A percentile compares a stretch with the other conserved stretches of the same genome.
phyloP scores from a whole-genome alignment of 352 stramenopile genomes.

The Globisporangium polare region DNA sequence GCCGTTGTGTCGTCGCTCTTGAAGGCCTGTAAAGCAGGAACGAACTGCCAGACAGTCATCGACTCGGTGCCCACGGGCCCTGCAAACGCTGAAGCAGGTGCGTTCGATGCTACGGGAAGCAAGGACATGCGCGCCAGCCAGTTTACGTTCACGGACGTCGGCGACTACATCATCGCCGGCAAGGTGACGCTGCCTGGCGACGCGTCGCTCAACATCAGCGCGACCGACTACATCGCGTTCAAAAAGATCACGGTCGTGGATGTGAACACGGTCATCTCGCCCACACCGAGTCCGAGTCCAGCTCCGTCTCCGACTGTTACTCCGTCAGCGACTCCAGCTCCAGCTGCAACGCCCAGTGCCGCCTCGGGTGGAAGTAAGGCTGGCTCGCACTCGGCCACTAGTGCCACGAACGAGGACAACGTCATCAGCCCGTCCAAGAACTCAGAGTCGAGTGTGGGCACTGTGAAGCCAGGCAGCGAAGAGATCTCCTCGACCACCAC shows the following conservation, averaged over 20 bases:
- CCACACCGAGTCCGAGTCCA: constrained; percentile 14
- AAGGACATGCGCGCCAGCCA: constrained; percentile 44
- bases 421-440: background rate
- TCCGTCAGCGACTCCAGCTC: constrained; percentile 13
- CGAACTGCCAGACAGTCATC: constrained; percentile 57
- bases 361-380: background rate
- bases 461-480: constrained; percentile 8
- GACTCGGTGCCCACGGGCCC: constrained; percentile 31
- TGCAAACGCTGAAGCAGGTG: constrained; percentile 28
- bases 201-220: constrained; percentile 36
- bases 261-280: constrained; percentile 30
- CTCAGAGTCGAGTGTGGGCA: background rate
- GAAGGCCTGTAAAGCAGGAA: constrained; percentile 56
- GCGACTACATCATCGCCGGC: constrained; percentile 64
- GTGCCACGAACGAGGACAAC: constrained; percentile 2
- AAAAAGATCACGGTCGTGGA: constrained; percentile 64
- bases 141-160: constrained; percentile 45
- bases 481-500: background rate
- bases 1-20: constrained; percentile 39
- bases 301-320: constrained; percentile 7
- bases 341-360: constrained; percentile 7
- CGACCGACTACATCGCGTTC: constrained; percentile 63
- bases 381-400: background rate
- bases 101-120: constrained; percentile 36
- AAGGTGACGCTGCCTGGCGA: constrained; percentile 52